Conservation (phyloP, 148 eudicot genomes). For the Talinum fruticosum region DNA sequence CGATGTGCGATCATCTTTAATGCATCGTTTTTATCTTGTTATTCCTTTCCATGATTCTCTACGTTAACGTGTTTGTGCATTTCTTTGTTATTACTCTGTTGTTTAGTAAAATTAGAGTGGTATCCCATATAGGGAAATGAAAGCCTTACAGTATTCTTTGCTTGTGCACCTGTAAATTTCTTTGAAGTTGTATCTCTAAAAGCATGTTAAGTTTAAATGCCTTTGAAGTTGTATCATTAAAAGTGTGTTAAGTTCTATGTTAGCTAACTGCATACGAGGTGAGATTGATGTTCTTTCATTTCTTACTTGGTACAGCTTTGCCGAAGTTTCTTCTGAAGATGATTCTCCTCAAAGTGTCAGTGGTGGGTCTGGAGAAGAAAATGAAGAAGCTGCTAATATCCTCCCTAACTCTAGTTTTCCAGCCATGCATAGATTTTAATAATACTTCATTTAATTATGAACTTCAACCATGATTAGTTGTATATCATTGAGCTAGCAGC, state of each 20-base stretch:
- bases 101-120: not conserved
- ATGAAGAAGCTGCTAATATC: slow-evolving; percentile 34
- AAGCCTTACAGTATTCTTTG: not conserved
- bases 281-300: slow-evolving; percentile 11
- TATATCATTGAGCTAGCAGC: not conserved
- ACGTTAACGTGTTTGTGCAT: not conserved
- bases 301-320: slow-evolving; percentile 47
- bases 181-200: not conserved
- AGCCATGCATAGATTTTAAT: not conserved
- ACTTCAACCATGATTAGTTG: not conserved
- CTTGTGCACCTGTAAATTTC: not conserved
- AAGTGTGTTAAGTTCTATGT: not conserved
- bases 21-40: not conserved
- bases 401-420: slow-evolving; percentile 4
- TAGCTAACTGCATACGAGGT: not conserved
- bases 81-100: not conserved
- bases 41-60: slow-evolving; percentile 1
- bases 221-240: not conserved
- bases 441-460: not conserved
- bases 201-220: not conserved
- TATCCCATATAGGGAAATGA: not conserved
- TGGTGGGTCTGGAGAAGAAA: slow-evolving; percentile 42
- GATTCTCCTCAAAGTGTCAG: slow-evolving; percentile 41
- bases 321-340: slow-evolving; percentile 69
- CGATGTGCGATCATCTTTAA: too few relatives aligned